A percentile compares a stretch with the other conserved stretches of the same genome.
phyloP scores from a whole-genome alignment of 164 flowering plant genomes.

The Chimonanthus praecox region DNA sequence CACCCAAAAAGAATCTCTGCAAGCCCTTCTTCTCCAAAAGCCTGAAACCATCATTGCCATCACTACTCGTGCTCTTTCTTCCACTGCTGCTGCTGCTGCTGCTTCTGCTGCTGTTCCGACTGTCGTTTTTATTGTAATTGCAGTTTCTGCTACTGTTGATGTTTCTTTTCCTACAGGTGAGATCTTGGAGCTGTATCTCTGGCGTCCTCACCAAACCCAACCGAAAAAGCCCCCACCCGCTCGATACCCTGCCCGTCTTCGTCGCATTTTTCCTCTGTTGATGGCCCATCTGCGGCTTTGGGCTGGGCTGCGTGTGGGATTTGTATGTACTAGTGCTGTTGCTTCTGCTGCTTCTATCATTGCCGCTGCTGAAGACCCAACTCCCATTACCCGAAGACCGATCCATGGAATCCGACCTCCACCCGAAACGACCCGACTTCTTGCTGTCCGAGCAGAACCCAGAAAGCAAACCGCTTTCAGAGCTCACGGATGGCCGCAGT shows the following conservation, averaged over 20 bases:
- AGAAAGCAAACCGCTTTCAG: constrained; percentile 25
- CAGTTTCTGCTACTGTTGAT: constrained; percentile 14
- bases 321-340: constrained; percentile 14
- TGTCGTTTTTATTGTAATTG: constrained; percentile 10
- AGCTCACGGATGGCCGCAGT: constrained; percentile 50
- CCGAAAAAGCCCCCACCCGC: constrained; percentile 52
- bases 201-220: constrained; percentile 57
- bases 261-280: constrained; percentile 2
- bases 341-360: constrained; percentile 35
- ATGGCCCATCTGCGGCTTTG: constrained; percentile 43
- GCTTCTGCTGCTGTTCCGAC: neutral
- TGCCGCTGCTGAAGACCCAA: constrained; percentile 7
- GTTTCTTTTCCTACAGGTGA: constrained; percentile 30
- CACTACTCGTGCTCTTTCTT: neutral
- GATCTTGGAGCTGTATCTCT: constrained; percentile 46
- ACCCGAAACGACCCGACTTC: constrained; percentile 11
- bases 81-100: constrained; percentile 30
- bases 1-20: constrained; percentile 6
- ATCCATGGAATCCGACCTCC: constrained; percentile 59
- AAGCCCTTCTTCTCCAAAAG: constrained; percentile 1
- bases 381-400: constrained; percentile 12
- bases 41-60: neutral
- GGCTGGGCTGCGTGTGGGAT: constrained; percentile 25
- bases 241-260: constrained; percentile 15
- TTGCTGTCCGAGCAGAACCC: constrained; percentile 2